Conservation (phyloP, 257 asterid genomes). For the Scutellaria galericulata region DNA sequence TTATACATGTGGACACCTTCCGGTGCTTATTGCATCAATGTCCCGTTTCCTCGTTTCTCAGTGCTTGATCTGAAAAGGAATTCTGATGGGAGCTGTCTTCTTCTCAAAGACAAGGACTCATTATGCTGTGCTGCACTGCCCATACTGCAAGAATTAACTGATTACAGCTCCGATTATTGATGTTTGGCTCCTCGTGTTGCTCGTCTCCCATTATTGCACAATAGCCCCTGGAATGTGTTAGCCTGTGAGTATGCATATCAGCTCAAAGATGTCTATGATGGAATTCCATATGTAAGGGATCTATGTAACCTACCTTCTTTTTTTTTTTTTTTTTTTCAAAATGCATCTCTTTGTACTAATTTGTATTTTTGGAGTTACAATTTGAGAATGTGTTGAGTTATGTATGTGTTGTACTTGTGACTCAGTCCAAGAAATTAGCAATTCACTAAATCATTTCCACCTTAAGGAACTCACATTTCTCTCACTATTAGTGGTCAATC, state of each 20-base stretch:
- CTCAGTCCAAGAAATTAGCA: too few relatives aligned
- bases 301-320: not conserved
- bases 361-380: not conserved
- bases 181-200: not conserved
- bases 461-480: too few relatives aligned
- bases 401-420: not conserved
- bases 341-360: not conserved
- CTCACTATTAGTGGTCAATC: too few relatives aligned
- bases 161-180: slow-evolving; percentile 89
- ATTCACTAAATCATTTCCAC: too few relatives aligned
- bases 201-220: not conserved
- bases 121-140: slow-evolving; percentile 95
- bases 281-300: slow-evolving; percentile 1
- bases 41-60: slow-evolving; percentile 69
- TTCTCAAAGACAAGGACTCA: slow-evolving; percentile 81
- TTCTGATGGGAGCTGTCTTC: slow-evolving; percentile 81
- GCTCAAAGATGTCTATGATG: slow-evolving; percentile 16
- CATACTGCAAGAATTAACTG: slow-evolving; percentile 77
- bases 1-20: slow-evolving; percentile 98
- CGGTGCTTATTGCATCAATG: slow-evolving; percentile 85
- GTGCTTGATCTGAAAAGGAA: slow-evolving; percentile 89
- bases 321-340: not conserved
- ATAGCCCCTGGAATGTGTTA: not conserved
- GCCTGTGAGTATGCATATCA: not conserved
- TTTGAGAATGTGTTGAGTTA: slow-evolving; percentile 7